These are phyloP conservation scores for Arachnomyces sp. DNA, from an alignment of 2,329 filamentous ascomycete genomes.

Conservation along the genomic window DNA sequence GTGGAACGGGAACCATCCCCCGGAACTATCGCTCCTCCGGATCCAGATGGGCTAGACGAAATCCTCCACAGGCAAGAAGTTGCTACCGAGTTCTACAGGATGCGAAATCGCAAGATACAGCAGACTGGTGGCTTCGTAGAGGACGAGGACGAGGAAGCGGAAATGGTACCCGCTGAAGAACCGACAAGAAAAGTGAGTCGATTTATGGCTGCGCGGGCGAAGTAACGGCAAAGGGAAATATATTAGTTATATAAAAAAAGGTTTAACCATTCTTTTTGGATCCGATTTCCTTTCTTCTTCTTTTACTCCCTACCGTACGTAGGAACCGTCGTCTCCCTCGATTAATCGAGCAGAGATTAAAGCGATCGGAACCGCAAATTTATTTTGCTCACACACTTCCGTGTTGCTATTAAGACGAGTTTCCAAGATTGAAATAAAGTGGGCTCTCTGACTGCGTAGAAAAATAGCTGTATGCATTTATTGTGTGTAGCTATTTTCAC, in stretches of 20 bases:
- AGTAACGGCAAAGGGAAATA: constrained; percentile 10
- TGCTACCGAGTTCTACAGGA: constrained; percentile 71
- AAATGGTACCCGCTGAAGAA: constrained; percentile 56
- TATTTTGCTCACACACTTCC: no score
- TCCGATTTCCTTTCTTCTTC: no score
- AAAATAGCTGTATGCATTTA: no score
- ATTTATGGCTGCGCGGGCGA: constrained; percentile 41
- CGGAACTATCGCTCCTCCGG: constrained; percentile 28
- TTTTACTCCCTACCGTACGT: no score
- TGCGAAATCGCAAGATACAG: constrained; percentile 76
- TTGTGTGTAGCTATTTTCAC: not conserved
- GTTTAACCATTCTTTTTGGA: no score
- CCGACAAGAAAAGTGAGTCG: constrained; percentile 35
- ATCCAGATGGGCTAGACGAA: constrained; percentile 64
- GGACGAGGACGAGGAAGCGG: constrained; percentile 55
- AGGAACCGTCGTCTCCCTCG: no score
- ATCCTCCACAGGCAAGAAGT: constrained; percentile 68
- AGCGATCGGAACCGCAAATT: no score
- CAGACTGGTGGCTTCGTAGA: constrained; percentile 73
- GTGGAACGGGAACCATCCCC: constrained; percentile 42
- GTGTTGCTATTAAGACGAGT: no score
- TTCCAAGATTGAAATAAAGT: no score
- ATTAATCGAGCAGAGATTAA: no score
- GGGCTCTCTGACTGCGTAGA: no score
- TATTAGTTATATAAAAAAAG: no score